These are phyloP conservation scores for Pseudogymnoascus sp. DNA, from an alignment of 2,329 filamentous ascomycete species.

Conservation along the genomic window DNA sequence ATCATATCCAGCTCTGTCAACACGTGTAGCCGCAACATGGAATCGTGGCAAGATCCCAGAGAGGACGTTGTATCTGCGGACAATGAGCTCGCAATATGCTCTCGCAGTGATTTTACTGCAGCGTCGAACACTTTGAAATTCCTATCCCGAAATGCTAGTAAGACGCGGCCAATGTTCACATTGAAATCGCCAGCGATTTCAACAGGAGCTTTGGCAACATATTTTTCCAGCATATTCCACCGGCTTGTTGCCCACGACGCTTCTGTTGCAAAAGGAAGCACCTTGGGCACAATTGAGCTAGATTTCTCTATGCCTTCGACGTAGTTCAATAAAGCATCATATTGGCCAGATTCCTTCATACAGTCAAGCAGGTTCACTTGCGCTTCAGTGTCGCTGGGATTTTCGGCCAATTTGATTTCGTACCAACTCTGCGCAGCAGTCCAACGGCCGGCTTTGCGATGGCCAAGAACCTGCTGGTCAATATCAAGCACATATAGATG, in stretches of 20 bases:
- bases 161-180: constrained; percentile 62
- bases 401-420: constrained; percentile 75
- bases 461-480: constrained; percentile 85
- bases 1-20: constrained; percentile 81
- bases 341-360: constrained; percentile 88
- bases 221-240: constrained; percentile 66
- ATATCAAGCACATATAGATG: constrained; percentile 81
- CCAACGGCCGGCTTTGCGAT: constrained; percentile 89
- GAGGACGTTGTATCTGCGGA: constrained; percentile 71
- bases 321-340: constrained; percentile 80
- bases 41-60: constrained; percentile 72
- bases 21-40: constrained; percentile 78
- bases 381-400: constrained; percentile 65
- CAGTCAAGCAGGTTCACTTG: constrained; percentile 81
- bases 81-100: constrained; percentile 62
- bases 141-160: constrained; percentile 49
- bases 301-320: constrained; percentile 62
- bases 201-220: constrained; percentile 44
- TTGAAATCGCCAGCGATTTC: constrained; percentile 61
- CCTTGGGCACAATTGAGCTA: constrained; percentile 44
- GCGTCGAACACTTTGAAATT: constrained; percentile 43
- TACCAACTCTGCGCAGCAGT: constrained; percentile 96
- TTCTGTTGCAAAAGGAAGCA: constrained; percentile 79
- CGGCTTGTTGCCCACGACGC: constrained; percentile 84
- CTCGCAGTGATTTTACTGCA: constrained; percentile 56